Evolutionary conservation across 805 yeast species (phyloP).

Genomic region (Sugiyamaella marilandica): DNA sequence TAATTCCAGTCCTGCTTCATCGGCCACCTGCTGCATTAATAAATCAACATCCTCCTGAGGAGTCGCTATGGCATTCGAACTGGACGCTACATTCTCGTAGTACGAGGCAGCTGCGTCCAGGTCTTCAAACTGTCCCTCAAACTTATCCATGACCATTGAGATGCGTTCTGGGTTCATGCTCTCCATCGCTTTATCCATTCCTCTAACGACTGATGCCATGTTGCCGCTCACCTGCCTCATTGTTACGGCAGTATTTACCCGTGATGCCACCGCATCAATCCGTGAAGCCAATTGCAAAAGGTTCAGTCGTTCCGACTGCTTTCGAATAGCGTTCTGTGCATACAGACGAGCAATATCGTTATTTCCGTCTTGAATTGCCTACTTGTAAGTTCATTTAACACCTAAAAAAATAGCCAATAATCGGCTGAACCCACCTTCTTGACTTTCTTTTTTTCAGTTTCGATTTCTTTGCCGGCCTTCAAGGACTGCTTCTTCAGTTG

Average conservation of each 20-base stretch:
- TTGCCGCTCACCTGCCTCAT: slow-evolving; percentile 93
- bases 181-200: slow-evolving; percentile 95
- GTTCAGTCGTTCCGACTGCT: slow-evolving; percentile 79
- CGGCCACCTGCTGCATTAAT: slow-evolving; percentile 87
- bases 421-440: slow-evolving; percentile 49
- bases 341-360: slow-evolving; percentile 90
- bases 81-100: slow-evolving; percentile 85
- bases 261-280: slow-evolving; percentile 90
- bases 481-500: slow-evolving; percentile 86
- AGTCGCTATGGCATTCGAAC: slow-evolving; percentile 80
- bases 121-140: slow-evolving; percentile 94
- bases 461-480: slow-evolving; percentile 86
- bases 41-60: slow-evolving; percentile 95
- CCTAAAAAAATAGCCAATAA: background rate
- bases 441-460: slow-evolving; percentile 77
- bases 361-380: slow-evolving; percentile 75
- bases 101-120: slow-evolving; percentile 90
- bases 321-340: slow-evolving; percentile 94
- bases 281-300: slow-evolving; percentile 77
- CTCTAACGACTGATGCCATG: slow-evolving; percentile 87
- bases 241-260: slow-evolving; percentile 97
- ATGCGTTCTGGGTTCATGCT: slow-evolving; percentile 93
- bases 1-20: slow-evolving; percentile 93
- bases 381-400: background rate
- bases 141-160: slow-evolving; percentile 93